These are phyloP conservation scores for Bifiguratus adelaidae DNA, from an alignment of 192 early-diverging fungal genomes.

Conservation along the genomic window DNA sequence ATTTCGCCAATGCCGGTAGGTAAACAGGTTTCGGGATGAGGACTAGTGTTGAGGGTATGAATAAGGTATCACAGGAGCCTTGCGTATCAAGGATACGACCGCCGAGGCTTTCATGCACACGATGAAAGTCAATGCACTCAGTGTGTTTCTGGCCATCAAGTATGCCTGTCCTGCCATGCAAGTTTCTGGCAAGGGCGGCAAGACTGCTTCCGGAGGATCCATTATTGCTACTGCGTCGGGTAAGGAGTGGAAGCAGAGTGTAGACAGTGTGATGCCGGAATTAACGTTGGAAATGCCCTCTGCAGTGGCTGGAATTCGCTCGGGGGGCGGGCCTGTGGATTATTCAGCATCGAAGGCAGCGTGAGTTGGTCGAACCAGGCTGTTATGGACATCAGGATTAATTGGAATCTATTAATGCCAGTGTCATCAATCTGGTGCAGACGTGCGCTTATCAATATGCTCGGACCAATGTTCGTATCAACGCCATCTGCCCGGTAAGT, in stretches of 20 bases:
- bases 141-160: constrained; percentile 36
- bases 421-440: constrained; percentile 32
- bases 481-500: constrained; percentile 38
- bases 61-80: constrained; percentile 14
- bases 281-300: neutral
- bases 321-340: constrained; percentile 32
- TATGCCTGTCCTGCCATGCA: constrained; percentile 29
- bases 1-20: constrained; percentile 40
- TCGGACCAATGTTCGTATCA: constrained; percentile 30
- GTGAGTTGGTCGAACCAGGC: constrained; percentile 7
- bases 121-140: constrained; percentile 25
- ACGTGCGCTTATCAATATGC: constrained; percentile 21
- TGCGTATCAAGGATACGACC: constrained; percentile 12
- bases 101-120: constrained; percentile 20
- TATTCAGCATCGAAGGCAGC: constrained; percentile 48
- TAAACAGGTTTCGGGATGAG: neutral
- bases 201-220: constrained; percentile 25
- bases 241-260: neutral
- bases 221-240: constrained; percentile 41
- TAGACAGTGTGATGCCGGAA: neutral
- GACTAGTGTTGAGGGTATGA: constrained; percentile 4
- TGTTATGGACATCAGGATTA: neutral
- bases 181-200: constrained; percentile 23
- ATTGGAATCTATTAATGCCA: neutral
- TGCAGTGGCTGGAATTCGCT: constrained; percentile 30